Conservation (phyloP, 345 rosid species). For the Carallia brachiata region DNA sequence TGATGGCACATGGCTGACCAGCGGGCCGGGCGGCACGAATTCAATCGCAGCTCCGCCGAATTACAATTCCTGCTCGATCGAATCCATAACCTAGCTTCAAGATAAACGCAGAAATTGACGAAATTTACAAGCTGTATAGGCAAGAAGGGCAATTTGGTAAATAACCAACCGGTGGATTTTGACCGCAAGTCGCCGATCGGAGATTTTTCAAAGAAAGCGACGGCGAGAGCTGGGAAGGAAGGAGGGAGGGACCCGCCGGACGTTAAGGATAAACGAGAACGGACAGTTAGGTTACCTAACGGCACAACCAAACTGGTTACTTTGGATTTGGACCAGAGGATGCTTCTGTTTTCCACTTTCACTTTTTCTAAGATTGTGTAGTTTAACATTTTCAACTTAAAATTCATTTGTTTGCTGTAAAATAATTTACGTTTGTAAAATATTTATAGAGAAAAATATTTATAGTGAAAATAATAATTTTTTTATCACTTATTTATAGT, state of each 20-base stretch:
- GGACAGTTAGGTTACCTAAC: slow-evolving; percentile 9
- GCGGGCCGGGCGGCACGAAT: not conserved
- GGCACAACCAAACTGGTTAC: not conserved
- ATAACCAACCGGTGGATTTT: too few species aligned
- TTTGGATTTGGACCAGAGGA: not conserved
- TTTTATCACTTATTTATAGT: too few species aligned
- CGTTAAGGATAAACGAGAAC: not conserved
- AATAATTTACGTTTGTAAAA: too few species aligned
- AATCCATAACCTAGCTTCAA: not conserved
- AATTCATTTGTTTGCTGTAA: too few species aligned
- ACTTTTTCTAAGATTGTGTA: not conserved
- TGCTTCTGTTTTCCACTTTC: not conserved
- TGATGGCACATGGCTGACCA: slow-evolving; percentile 26
- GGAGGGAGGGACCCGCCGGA: not conserved
- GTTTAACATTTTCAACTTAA: too few species aligned
- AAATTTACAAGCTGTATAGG: not conserved
- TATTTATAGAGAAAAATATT: too few species aligned
- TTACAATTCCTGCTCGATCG: not conserved
- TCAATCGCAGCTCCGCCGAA: not conserved
- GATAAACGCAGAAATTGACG: not conserved
- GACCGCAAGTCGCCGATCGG: too few species aligned
- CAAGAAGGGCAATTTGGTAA: not conserved
- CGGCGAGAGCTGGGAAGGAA: not conserved
- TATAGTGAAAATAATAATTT: too few species aligned
- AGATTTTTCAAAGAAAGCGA: not conserved